phyloP scores from a whole-genome alignment of 129 eudicot genomes.

The Oenanthe sinensis region DNA sequence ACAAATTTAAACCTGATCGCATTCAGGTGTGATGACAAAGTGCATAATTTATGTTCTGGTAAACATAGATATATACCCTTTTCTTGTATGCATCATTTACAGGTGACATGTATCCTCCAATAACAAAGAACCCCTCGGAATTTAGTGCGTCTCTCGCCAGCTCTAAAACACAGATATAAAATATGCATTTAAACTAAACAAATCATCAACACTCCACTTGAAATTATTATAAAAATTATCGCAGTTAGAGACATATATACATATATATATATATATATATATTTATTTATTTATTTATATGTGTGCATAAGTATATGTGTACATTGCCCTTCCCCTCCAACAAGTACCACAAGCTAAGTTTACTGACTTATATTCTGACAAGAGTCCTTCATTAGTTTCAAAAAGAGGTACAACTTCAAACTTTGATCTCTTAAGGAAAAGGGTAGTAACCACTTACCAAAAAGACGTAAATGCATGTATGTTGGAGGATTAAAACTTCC shows the following conservation, averaged over 20 bases:
- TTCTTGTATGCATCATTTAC: conserved; percentile 88
- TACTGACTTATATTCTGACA: neutral
- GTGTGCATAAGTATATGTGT: neutral
- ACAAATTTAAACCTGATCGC: neutral
- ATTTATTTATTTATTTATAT: neutral
- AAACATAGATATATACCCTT: conserved; percentile 35
- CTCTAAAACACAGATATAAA: conserved; percentile 35
- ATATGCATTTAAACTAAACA: neutral
- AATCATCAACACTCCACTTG: neutral
- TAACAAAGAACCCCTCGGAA: conserved; percentile 61
- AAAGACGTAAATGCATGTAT: conserved; percentile 89
- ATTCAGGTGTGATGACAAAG: neutral
- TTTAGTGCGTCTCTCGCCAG: conserved; percentile 81
- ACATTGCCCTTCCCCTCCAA: neutral
- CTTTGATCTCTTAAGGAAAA: neutral
- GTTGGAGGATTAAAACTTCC: conserved; percentile 99
- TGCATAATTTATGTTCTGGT: neutral
- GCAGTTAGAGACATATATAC: neutral
- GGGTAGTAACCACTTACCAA: conserved; percentile 42
- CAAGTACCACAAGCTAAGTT: neutral
- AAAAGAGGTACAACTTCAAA: neutral
- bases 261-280: neutral
- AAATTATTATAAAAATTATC: neutral
- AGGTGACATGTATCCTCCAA: conserved; percentile 97
- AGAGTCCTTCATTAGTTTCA: neutral